phyloP scores from a whole-genome alignment of 768 basidiomycete species.

The Lactifluus piperatus region DNA sequence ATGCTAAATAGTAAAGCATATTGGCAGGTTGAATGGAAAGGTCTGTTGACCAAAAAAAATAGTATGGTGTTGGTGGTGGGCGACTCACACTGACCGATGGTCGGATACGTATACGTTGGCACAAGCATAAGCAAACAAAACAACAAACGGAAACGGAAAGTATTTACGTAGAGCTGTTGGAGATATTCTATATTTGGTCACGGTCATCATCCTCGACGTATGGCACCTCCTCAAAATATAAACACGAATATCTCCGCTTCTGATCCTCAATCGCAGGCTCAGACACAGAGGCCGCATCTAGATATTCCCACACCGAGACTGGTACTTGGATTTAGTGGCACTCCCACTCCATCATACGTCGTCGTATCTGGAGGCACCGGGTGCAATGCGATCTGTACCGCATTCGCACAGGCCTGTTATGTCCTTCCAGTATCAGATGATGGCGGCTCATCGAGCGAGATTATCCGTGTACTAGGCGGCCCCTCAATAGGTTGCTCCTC shows the following conservation, averaged over 20 bases:
- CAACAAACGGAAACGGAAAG: too few relatives aligned
- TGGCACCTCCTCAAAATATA: not conserved
- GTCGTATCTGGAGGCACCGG: conserved; percentile 93
- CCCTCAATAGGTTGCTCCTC: conserved; percentile 61
- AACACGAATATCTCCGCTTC: not conserved
- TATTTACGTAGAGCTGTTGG: too few relatives aligned
- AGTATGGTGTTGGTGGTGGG: too few relatives aligned
- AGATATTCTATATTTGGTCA: too few relatives aligned
- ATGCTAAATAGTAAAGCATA: too few relatives aligned
- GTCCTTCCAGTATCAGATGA: conserved; percentile 93
- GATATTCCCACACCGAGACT: conserved; percentile 50
- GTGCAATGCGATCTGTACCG: conserved; percentile 83
- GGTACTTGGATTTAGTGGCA: not conserved
- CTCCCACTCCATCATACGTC: conserved; percentile 41
- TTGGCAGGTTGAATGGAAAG: too few relatives aligned
- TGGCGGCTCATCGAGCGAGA: conserved; percentile 92
- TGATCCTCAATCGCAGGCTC: not conserved
- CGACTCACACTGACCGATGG: too few relatives aligned
- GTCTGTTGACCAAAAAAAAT: too few relatives aligned
- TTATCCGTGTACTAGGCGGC: conserved; percentile 82
- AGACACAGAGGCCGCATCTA: conserved; percentile 28
- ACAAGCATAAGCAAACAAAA: too few relatives aligned
- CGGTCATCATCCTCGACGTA: too few relatives aligned
- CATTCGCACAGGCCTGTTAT: conserved; percentile 72
- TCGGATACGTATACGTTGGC: too few relatives aligned